A percentile compares a stretch with the other conserved stretches of the same genome.
phyloP scores from a whole-genome alignment of 225 moss, liverwort and hornwort genomes.

The Neckera pumila region DNA sequence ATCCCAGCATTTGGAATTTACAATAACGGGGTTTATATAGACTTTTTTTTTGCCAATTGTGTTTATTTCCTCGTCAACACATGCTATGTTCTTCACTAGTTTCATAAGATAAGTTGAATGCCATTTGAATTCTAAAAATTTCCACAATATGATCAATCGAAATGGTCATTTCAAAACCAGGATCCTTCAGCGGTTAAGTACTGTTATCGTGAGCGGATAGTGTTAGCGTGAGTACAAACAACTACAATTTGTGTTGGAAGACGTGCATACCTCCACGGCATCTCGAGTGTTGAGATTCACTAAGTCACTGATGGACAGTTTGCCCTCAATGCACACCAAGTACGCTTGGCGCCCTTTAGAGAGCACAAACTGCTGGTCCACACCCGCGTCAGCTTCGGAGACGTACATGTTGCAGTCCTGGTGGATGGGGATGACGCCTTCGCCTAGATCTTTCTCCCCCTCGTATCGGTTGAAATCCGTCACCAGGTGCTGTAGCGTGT shows the following conservation, averaged over 20 bases:
- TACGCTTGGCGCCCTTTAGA: constrained; percentile 57
- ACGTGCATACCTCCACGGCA: constrained; percentile 49
- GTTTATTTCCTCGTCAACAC: not conserved
- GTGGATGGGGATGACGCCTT: constrained; percentile 79
- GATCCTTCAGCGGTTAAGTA: not conserved
- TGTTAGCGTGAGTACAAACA: no score
- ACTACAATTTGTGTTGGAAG: not conserved
- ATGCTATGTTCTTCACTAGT: not conserved
- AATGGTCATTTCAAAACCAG: not conserved
- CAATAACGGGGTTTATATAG: no score
- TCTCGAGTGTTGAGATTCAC: constrained; percentile 49
- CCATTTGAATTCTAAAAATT: not conserved
- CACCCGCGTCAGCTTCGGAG: constrained; percentile 57
- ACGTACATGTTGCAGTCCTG: constrained; percentile 73
- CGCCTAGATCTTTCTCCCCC: constrained; percentile 42
- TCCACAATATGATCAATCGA: not conserved
- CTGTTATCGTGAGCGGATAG: no score
- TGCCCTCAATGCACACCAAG: constrained; percentile 79
- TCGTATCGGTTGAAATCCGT: constrained; percentile 58
- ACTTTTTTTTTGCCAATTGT: no score
- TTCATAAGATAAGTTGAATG: not conserved
- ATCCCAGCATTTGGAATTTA: not conserved
- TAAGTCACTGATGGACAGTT: constrained; percentile 36
- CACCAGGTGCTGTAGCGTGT: constrained; percentile 64
- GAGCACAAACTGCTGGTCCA: constrained; percentile 55